Conservation (phyloP, 139 green algal genomes). For the Chlamydomonas sp. region DNA sequence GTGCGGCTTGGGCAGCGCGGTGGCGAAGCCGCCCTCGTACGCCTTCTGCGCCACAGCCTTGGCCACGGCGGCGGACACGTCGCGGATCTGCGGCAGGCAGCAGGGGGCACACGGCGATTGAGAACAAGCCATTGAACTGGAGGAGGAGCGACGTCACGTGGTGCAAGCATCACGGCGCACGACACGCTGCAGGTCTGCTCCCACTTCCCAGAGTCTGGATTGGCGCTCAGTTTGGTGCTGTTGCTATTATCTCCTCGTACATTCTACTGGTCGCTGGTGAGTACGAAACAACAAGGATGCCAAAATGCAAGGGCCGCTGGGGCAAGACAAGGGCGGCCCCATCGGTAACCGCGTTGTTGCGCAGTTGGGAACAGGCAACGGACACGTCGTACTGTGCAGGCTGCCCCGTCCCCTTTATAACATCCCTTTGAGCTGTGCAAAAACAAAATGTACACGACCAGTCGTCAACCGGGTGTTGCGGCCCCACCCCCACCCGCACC, state of each 20-base stretch:
- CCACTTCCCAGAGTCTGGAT: too few relatives aligned
- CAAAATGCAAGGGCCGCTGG: too few relatives aligned
- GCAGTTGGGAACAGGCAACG: too few relatives aligned
- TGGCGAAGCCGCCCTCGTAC: conserved; percentile 83
- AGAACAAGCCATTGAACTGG: neutral
- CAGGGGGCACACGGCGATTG: neutral
- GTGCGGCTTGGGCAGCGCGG: conserved; percentile 83
- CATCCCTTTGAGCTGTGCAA: neutral
- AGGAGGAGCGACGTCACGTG: neutral
- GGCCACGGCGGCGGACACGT: conserved; percentile 75
- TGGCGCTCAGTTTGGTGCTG: too few relatives aligned
- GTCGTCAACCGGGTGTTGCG: neutral
- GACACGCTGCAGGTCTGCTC: too few relatives aligned
- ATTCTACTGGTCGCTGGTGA: too few relatives aligned
- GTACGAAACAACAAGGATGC: too few relatives aligned
- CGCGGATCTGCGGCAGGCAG: conserved; percentile 10
- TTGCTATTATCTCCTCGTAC: too few relatives aligned
- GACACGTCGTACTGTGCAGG: conserved; percentile 12
- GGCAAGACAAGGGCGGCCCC: too few relatives aligned
- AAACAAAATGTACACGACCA: neutral
- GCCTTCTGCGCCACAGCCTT: conserved; percentile 76
- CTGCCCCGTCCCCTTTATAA: too few relatives aligned
- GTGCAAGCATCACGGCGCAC: too few relatives aligned
- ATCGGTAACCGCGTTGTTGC: too few relatives aligned
- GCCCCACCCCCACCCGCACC: conserved; percentile 59